These are phyloP conservation scores for Obelidium mucronatum DNA, from an alignment of 192 early-diverging fungal genomes.

Conservation along the genomic window DNA sequence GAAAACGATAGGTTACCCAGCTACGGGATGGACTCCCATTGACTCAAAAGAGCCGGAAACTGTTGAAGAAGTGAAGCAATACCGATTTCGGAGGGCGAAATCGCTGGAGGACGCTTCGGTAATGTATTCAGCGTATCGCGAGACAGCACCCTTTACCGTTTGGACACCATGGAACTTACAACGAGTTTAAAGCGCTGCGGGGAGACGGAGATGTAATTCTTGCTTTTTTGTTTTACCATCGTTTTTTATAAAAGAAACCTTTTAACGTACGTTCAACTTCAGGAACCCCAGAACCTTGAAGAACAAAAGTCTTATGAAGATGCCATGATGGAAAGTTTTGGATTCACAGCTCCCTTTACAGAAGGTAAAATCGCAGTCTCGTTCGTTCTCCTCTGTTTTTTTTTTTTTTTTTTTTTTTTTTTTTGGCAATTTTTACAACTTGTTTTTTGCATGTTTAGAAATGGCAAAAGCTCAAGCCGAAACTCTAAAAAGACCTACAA, in stretches of 20 bases:
- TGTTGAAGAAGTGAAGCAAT: neutral
- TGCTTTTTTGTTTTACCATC: too few species aligned
- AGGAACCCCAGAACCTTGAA: neutral
- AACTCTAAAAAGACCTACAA: constrained; percentile 7
- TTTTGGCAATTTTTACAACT: too few species aligned
- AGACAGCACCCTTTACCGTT: constrained; percentile 23
- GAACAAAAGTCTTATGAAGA: constrained; percentile 1
- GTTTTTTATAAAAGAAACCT: too few species aligned
- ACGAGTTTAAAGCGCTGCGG: constrained; percentile 1
- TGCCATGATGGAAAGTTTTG: constrained; percentile 29
- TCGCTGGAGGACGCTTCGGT: constrained; percentile 23
- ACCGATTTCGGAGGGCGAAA: constrained; percentile 19
- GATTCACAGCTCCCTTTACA: neutral
- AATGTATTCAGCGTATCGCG: constrained; percentile 1
- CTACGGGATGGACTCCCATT: constrained; percentile 4
- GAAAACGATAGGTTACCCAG: constrained; percentile 25
- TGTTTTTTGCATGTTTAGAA: too few species aligned
- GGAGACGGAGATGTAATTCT: neutral
- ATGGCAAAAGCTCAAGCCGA: neutral
- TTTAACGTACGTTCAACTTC: too few species aligned
- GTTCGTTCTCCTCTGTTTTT: too few species aligned
- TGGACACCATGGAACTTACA: constrained; percentile 23
- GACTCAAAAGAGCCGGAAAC: neutral
- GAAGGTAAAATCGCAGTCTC: neutral
- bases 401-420: too few species aligned